These are phyloP conservation scores for Gossypium davidsonii DNA, from an alignment of 441 rosid genomes.

Conservation along the genomic window DNA sequence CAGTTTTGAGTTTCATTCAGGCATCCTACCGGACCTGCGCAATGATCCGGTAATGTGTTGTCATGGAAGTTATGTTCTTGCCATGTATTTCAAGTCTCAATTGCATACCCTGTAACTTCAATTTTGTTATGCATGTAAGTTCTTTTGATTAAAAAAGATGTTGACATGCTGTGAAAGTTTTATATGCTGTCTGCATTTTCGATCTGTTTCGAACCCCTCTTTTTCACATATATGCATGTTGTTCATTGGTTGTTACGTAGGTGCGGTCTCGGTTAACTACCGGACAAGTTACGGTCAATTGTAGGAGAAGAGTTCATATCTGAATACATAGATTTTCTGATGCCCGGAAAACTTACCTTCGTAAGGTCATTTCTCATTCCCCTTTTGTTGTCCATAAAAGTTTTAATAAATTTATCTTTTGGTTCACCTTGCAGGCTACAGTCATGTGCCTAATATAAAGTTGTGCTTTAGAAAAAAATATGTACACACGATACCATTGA, in stretches of 20 bases:
- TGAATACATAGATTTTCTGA: too few relatives aligned
- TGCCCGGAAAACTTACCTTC: too few relatives aligned
- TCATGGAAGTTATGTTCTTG: neutral
- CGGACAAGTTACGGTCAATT: constrained; percentile 12
- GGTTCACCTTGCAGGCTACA: constrained; percentile 29
- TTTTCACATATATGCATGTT: neutral
- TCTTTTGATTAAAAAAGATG: neutral
- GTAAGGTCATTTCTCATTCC: constrained; percentile 21
- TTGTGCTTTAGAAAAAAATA: constrained; percentile 13
- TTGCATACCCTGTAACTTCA: neutral
- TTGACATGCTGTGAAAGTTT: neutral
- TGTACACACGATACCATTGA: too few relatives aligned
- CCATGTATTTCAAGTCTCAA: neutral
- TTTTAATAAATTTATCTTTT: constrained; percentile 3
- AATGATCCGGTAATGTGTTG: constrained; percentile 29
- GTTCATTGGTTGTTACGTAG: constrained; percentile 21
- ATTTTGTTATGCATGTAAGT: neutral
- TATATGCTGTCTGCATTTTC: neutral
- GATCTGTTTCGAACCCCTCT: neutral
- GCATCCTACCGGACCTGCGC: constrained; percentile 7
- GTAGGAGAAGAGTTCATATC: too few relatives aligned
- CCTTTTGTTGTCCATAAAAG: neutral
- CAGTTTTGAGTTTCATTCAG: constrained; percentile 20
- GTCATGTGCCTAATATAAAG: constrained; percentile 11
- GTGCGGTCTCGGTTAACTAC: constrained; percentile 22